Conservation (phyloP, 805 yeast species). For the Nakazawaea ambrosiae region DNA sequence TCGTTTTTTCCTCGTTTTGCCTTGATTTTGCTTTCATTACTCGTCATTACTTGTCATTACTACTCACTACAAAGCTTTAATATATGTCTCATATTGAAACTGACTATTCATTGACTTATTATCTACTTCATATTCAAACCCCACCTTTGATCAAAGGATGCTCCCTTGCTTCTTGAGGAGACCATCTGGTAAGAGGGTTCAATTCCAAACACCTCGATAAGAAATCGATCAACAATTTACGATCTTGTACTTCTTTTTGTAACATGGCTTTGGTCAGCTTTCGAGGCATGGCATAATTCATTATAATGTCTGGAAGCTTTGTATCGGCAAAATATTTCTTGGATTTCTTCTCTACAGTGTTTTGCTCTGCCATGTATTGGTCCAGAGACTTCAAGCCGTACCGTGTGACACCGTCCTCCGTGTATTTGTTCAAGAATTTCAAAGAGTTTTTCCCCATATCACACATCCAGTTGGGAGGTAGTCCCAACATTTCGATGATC, state of each 20-base stretch:
- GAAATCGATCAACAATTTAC: conserved; percentile 71
- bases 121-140: too few relatives aligned
- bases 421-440: conserved; percentile 51
- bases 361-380: conserved; percentile 45
- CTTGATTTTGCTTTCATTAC: too few relatives aligned
- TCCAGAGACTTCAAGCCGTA: conserved; percentile 31
- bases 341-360: conserved; percentile 64
- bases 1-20: too few relatives aligned
- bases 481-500: conserved; percentile 74
- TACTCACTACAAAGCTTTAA: too few relatives aligned
- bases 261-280: conserved; percentile 44
- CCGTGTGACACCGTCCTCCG: conserved; percentile 21
- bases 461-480: conserved; percentile 94
- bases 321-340: conserved; percentile 71
- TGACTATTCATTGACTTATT: too few relatives aligned
- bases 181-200: conserved; percentile 92
- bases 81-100: too few relatives aligned
- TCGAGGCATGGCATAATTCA: conserved; percentile 65
- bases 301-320: conserved; percentile 62
- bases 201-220: conserved; percentile 68
- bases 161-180: conserved; percentile 89
- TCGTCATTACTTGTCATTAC: too few relatives aligned
- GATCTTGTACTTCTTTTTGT: conserved; percentile 68
- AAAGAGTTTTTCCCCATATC: conserved; percentile 86
- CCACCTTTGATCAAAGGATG: conserved; percentile 76